phyloP scores from a whole-genome alignment of 192 early-diverging fungal genomes.

The Umbelopsis sp. region DNA sequence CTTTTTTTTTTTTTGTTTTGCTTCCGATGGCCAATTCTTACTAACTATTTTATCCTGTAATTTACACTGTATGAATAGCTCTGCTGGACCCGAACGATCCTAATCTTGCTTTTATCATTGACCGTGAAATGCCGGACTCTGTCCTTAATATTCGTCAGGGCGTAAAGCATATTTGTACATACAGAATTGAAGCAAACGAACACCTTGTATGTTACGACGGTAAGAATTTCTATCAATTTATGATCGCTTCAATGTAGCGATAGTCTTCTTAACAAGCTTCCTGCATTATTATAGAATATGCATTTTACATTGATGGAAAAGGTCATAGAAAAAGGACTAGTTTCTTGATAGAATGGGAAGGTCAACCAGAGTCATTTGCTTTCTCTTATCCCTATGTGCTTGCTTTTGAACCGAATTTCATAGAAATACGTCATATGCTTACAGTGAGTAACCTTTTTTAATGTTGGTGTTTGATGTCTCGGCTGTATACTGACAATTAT shows the following conservation, averaged over 20 bases:
- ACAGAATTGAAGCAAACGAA: slow-evolving; percentile 73
- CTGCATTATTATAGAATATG: slow-evolving; percentile 64
- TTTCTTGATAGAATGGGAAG: slow-evolving; percentile 88
- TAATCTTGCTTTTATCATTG: slow-evolving; percentile 75
- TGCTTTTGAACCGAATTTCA: slow-evolving; percentile 88
- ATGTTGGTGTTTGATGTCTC: too few relatives aligned
- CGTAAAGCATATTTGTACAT: slow-evolving; percentile 80
- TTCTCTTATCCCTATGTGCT: slow-evolving; percentile 83
- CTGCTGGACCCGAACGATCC: slow-evolving; percentile 85
- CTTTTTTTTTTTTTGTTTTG: not conserved
- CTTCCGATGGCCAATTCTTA: not conserved
- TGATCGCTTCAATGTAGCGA: not conserved
- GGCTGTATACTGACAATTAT: not conserved
- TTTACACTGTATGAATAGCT: slow-evolving; percentile 51
- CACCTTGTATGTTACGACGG: slow-evolving; percentile 93
- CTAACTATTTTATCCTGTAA: slow-evolving; percentile 34
- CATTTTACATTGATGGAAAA: slow-evolving; percentile 88
- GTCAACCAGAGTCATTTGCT: slow-evolving; percentile 80
- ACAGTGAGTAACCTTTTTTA: slow-evolving; percentile 47
- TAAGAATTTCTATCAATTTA: slow-evolving; percentile 34
- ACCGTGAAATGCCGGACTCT: slow-evolving; percentile 58
- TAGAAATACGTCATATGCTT: slow-evolving; percentile 85
- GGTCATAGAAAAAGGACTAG: slow-evolving; percentile 72
- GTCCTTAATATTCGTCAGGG: slow-evolving; percentile 24
- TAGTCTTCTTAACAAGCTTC: not conserved